phyloP scores from a whole-genome alignment of 1,139 yeast species.

The Pneumocystis sp. region DNA sequence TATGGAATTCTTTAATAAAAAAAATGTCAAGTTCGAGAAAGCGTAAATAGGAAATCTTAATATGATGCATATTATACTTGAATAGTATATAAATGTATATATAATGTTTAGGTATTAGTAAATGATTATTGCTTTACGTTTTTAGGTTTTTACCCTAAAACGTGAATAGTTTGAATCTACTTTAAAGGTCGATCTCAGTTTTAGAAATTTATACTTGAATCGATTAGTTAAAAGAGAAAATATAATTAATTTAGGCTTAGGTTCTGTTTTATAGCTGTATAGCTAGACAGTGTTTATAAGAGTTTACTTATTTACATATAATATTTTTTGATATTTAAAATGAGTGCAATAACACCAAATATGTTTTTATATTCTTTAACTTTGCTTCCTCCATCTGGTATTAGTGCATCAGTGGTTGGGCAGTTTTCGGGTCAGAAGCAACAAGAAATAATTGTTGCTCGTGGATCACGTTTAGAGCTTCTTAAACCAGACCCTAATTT shows the following conservation, averaged over 20 bases:
- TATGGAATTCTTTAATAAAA: background rate
- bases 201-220: background rate
- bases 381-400: constrained; percentile 40
- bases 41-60: background rate
- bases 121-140: background rate
- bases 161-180: too few species aligned
- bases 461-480: constrained; percentile 39
- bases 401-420: constrained; percentile 46
- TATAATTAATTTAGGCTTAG: background rate
- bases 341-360: constrained; percentile 14
- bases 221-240: background rate
- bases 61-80: too few species aligned
- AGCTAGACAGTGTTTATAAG: background rate
- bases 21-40: background rate
- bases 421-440: constrained; percentile 45
- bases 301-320: background rate
- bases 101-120: too few species aligned
- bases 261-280: background rate
- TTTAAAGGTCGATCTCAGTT: background rate
- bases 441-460: constrained; percentile 50
- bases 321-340: background rate
- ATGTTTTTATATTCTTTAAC: constrained; percentile 54
- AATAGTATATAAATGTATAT: too few species aligned
- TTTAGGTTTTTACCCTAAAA: background rate
- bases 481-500: constrained; percentile 38